Base-by-base conservation (phyloP, 768 basidiomycete species). In the Phlebiopsis gigantea region DNA sequence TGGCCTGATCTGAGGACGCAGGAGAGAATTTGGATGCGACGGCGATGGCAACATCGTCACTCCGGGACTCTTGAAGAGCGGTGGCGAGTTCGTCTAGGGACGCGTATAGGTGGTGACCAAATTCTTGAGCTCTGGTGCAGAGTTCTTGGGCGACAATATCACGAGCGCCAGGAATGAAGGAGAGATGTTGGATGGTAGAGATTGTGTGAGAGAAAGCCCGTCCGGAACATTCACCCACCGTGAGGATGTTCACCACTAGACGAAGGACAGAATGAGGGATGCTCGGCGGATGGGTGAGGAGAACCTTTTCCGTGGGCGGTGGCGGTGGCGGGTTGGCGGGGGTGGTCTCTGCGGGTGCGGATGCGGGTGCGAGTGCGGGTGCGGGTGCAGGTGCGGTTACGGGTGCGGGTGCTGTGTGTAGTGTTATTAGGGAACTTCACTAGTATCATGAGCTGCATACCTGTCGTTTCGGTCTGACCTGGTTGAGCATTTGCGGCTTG, bases 151-250 rank as follows among this genome's bases (percentile, higher is more conserved):
- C 87, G 61, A 99, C 86, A 43, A 90, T 83, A 53, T 95, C 92
- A 43, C 92, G 85, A 7, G 90, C 90, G 56, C 92, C 91, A 5
- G 92, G 88, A 58, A 98, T 83, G 69, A 82, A 81, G 0, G 94
- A 95, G 21, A 98, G 75, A 65, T 99, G 86, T 70, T 96, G 93
- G 56, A 99, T 98, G 30, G 98, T 81, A 17, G 87, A 79, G 43
- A 98, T 77, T 41, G 92, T 94, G 67, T 94, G 87, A 63, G 93
- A 88, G 81, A 99, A 99, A n/a, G 95, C 97, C 29, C 89, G 81
- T 43, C 88, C 90, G 22, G 94, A 93, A 67, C 96, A 98, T 75
- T 99, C 97, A 44, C 97, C 97, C 19, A 88, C 80, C n/a, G 97
- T 98, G 60, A 99, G 77, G 63, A 98, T 93, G 70, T 98, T 98